Conservation (phyloP, 2,329 filamentous ascomycete species). For the Colletotrichum camelliae region DNA sequence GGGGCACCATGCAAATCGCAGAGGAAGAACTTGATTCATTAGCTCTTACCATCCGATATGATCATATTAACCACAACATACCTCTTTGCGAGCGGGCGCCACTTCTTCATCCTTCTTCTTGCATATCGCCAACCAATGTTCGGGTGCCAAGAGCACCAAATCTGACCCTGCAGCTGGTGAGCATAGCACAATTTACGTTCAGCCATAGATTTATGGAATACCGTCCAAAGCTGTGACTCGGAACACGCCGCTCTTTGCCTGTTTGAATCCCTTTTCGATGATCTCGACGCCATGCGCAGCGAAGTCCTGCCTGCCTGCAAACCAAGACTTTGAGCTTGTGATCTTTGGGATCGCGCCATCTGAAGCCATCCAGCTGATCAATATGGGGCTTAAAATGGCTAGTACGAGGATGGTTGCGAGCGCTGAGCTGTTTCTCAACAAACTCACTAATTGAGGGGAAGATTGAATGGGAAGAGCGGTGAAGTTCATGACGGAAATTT, state of each 20-base stretch:
- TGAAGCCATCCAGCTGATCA: neutral
- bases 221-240: constrained; percentile 8
- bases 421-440: neutral
- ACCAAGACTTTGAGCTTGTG: constrained; percentile 10
- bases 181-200: neutral
- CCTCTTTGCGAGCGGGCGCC: constrained; percentile 5
- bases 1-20: constrained; percentile 10
- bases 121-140: constrained; percentile 7
- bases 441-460: neutral
- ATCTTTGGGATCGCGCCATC: neutral
- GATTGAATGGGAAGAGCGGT: neutral
- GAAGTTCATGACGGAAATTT: neutral
- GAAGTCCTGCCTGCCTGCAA: constrained; percentile 5
- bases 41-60: neutral
- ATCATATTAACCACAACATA: neutral
- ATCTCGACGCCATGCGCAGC: constrained; percentile 12
- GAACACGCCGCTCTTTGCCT: constrained; percentile 8
- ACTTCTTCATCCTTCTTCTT: constrained; percentile 18
- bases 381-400: neutral
- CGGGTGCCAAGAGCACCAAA: constrained; percentile 2
- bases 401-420: neutral
- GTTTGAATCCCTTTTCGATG: constrained; percentile 6
- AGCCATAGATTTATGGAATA: neutral
- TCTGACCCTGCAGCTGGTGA: neutral
- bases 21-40: constrained; percentile 2